Percentiles rank a stretch among this genome's conserved stretches.
Evolutionary conservation across 1,284 basidiomycete genomes (phyloP).

Genomic region (Xerocomus nothofagi): DNA sequence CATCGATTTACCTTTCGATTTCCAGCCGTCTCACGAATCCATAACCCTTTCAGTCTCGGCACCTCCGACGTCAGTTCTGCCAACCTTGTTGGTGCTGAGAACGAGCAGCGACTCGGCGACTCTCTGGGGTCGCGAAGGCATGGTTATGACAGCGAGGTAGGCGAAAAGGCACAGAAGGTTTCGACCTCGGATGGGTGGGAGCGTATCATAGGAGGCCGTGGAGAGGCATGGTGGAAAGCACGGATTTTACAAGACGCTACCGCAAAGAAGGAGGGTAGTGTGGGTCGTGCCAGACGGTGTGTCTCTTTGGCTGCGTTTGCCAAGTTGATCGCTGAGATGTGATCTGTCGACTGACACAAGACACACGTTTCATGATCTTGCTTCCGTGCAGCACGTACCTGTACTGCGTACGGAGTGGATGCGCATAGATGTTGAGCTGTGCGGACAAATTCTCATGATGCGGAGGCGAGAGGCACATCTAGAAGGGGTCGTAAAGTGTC

Average conservation of each 20-base stretch:
- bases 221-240: slow-evolving; percentile 27
- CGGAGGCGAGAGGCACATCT: slow-evolving; percentile 60
- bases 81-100: slow-evolving; percentile 33
- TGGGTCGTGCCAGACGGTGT: slow-evolving; percentile 21
- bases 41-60: slow-evolving; percentile 44
- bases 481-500: slow-evolving; percentile 41
- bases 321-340: slow-evolving; percentile 10
- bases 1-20: slow-evolving; percentile 11
- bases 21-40: slow-evolving; percentile 39
- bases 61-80: slow-evolving; percentile 44
- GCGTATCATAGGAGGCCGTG: slow-evolving; percentile 18
- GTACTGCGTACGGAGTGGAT: slow-evolving; percentile 60
- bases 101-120: slow-evolving; percentile 15
- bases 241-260: slow-evolving; percentile 13
- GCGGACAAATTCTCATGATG: slow-evolving; percentile 70
- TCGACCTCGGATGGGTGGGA: slow-evolving; percentile 54
- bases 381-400: slow-evolving; percentile 43
- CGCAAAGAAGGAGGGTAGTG: slow-evolving; percentile 5
- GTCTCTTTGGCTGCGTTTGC: not conserved
- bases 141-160: slow-evolving; percentile 2
- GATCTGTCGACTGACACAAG: slow-evolving; percentile 38
- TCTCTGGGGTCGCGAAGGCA: slow-evolving; percentile 1
- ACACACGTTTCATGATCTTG: slow-evolving; percentile 62
- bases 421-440: slow-evolving; percentile 76
- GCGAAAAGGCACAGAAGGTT: slow-evolving; percentile 34